These are phyloP conservation scores for Canna indica DNA, from an alignment of 176 grass and related monocot genomes.

Conservation along the genomic window DNA sequence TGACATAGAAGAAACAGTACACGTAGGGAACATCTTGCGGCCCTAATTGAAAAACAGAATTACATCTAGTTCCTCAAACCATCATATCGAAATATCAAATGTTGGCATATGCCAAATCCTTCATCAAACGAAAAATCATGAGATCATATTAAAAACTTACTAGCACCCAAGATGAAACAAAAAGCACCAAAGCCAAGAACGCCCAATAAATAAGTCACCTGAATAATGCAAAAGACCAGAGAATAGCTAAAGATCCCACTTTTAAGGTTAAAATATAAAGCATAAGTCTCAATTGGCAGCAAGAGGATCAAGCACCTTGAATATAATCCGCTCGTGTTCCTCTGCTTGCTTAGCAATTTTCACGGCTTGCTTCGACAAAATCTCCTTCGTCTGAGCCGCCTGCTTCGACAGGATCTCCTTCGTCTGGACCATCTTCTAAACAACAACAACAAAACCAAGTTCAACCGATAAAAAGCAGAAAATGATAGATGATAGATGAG, in stretches of 20 bases:
- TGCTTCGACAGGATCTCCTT: slow-evolving; percentile 12
- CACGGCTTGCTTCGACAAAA: slow-evolving; percentile 80
- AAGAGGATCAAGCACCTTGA: slow-evolving; percentile 44
- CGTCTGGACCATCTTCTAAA: slow-evolving; percentile 3
- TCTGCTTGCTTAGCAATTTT: slow-evolving; percentile 86
- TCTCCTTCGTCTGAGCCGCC: slow-evolving; percentile 57
- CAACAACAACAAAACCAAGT: not conserved
- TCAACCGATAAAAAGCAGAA: not conserved
- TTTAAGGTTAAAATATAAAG: not conserved
- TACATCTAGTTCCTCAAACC: slow-evolving; percentile 16
- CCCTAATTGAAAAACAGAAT: slow-evolving; percentile 32
- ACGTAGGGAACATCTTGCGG: slow-evolving; percentile 87
- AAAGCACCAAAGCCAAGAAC: slow-evolving; percentile 95
- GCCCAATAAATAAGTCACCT: slow-evolving; percentile 92
- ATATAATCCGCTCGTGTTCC: slow-evolving; percentile 76
- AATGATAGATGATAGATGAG: not conserved
- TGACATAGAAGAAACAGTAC: slow-evolving; percentile 89
- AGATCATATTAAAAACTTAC: slow-evolving; percentile 41
- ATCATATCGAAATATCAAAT: not conserved
- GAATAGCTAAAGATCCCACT: not conserved
- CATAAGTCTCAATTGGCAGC: not conserved
- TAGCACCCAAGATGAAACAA: slow-evolving; percentile 90
- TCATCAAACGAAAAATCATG: not conserved
- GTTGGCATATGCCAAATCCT: not conserved
- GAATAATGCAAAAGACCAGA: slow-evolving; percentile 1